Evolutionary conservation across 768 basidiomycete species (phyloP).

Genomic region (Hydnomerulius pinastri): DNA sequence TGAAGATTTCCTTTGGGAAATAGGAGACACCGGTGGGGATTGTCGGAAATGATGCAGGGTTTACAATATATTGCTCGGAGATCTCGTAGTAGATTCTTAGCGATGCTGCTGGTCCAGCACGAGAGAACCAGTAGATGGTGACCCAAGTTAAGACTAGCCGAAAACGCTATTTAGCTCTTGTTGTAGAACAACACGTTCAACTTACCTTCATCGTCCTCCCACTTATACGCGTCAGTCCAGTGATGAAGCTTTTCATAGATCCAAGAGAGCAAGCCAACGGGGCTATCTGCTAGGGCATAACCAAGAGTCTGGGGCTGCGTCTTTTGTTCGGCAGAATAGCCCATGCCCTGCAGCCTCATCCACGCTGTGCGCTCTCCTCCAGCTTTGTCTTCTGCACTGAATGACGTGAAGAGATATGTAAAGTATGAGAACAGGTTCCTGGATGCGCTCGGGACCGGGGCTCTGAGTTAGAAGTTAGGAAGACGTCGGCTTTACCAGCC

Average conservation of each 20-base stretch:
- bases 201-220: conserved; percentile 55
- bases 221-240: conserved; percentile 51
- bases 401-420: conserved; percentile 30
- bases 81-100: conserved; percentile 21
- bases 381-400: conserved; percentile 37
- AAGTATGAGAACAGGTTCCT: no score
- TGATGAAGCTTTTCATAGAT: conserved; percentile 48
- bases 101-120: conserved; percentile 24
- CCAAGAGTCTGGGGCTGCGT: conserved; percentile 51
- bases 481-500: neutral
- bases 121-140: conserved; percentile 37
- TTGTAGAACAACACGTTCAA: neutral
- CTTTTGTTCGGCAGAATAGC: conserved; percentile 42
- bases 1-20: conserved; percentile 67
- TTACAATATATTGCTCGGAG: neutral
- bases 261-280: conserved; percentile 49
- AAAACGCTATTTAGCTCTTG: neutral
- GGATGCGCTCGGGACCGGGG: neutral
- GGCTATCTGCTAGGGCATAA: conserved; percentile 54
- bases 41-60: neutral
- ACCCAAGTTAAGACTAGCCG: conserved; percentile 34
- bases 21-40: conserved; percentile 69
- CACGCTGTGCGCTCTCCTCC: conserved; percentile 31
- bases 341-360: conserved; percentile 34
- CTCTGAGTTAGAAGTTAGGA: neutral